Evolutionary conservation across 2,329 filamentous ascomycete species (phyloP).

Genomic region (Botryotinia narcissicola): DNA sequence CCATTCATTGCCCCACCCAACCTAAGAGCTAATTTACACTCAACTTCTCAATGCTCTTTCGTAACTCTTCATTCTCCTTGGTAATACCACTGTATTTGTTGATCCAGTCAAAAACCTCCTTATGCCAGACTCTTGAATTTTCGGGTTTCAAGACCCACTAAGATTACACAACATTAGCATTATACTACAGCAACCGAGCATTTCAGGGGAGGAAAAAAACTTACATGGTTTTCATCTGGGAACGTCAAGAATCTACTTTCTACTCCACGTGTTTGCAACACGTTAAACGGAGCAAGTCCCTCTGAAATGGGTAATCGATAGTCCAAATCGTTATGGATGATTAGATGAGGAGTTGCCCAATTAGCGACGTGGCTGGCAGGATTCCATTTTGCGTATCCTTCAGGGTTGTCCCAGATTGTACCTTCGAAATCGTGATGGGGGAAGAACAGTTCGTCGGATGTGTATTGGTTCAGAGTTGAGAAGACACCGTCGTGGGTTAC

Average conservation of each 20-base stretch:
- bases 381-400: slow-evolving; percentile 68
- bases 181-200: neutral
- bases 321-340: slow-evolving; percentile 88
- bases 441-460: slow-evolving; percentile 69
- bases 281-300: slow-evolving; percentile 64
- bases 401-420: slow-evolving; percentile 53
- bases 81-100: slow-evolving; percentile 57
- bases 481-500: slow-evolving; percentile 89
- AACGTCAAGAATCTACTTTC: slow-evolving; percentile 63
- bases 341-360: slow-evolving; percentile 75
- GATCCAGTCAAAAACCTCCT: slow-evolving; percentile 77
- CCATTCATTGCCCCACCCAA: neutral
- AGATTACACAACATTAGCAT: slow-evolving; percentile 14
- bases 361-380: slow-evolving; percentile 52
- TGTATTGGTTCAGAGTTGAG: slow-evolving; percentile 63
- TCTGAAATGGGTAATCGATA: slow-evolving; percentile 85
- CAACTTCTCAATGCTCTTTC: slow-evolving; percentile 20
- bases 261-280: slow-evolving; percentile 59
- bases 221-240: slow-evolving; percentile 64
- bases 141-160: slow-evolving; percentile 87
- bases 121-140: slow-evolving; percentile 88
- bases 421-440: slow-evolving; percentile 64
- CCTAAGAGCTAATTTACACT: slow-evolving; percentile 11
- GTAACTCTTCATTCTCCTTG: slow-evolving; percentile 30
- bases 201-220: slow-evolving; percentile 20